Conservation (phyloP, 1,139 yeast species). For the Saccharomyces uvarum region DNA sequence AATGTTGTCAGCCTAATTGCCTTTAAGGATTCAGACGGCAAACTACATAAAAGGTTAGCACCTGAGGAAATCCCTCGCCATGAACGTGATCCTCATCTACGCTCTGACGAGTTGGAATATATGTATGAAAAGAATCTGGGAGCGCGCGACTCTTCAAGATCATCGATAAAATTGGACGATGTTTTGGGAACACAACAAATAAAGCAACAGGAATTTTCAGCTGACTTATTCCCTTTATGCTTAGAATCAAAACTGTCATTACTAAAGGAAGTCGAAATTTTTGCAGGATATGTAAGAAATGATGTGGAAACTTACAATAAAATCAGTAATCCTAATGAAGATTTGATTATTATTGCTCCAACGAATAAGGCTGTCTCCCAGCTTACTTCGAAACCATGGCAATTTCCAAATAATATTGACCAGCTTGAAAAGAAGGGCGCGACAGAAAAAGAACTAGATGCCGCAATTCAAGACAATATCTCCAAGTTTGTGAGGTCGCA, state of each 20-base stretch:
- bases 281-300: slow-evolving; percentile 21
- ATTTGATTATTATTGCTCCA: slow-evolving; percentile 51
- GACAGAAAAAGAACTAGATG: slow-evolving; percentile 38
- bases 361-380: slow-evolving; percentile 45
- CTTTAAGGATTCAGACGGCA: slow-evolving; percentile 9
- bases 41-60: slow-evolving; percentile 8
- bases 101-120: not conserved
- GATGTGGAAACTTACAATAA: slow-evolving; percentile 14
- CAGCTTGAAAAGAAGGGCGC: slow-evolving; percentile 20
- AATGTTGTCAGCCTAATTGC: slow-evolving; percentile 8
- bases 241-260: slow-evolving; percentile 20
- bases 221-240: slow-evolving; percentile 1
- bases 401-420: slow-evolving; percentile 46
- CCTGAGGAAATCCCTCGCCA: slow-evolving; percentile 3
- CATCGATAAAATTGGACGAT: not conserved
- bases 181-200: slow-evolving; percentile 2
- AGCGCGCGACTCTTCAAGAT: not conserved
- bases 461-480: slow-evolving; percentile 41
- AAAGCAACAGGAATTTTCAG: not conserved
- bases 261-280: slow-evolving; percentile 17
- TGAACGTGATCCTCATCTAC: slow-evolving; percentile 3
- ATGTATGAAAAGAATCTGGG: not conserved
- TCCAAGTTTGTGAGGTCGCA: slow-evolving; percentile 49
- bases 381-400: slow-evolving; percentile 54
- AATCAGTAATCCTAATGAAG: slow-evolving; percentile 14